Evolutionary conservation across 2,329 filamentous ascomycete genomes (phyloP).

Genomic region (Cytospora paraplurivora): DNA sequence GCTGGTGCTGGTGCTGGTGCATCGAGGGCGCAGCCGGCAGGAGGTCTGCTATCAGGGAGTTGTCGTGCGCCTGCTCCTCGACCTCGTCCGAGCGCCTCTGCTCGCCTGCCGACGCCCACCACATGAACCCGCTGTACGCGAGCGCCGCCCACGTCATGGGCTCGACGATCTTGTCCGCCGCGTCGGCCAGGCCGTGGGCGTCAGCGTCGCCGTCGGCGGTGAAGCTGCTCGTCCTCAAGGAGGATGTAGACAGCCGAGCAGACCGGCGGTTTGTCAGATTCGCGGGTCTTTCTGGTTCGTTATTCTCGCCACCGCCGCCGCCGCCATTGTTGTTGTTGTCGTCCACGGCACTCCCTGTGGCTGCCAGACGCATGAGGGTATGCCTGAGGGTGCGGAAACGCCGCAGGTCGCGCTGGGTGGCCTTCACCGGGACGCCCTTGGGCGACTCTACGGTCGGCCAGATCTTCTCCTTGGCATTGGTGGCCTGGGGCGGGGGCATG

Average conservation of each 20-base stretch:
- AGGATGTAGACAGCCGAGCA: conserved; percentile 24
- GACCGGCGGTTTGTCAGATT: conserved; percentile 16
- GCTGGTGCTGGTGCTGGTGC: conserved; percentile 16
- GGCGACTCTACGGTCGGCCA: conserved; percentile 78
- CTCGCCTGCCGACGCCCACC: conserved; percentile 86
- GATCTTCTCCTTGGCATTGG: conserved; percentile 58
- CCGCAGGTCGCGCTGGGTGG: conserved; percentile 86
- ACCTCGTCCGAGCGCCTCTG: conserved; percentile 62
- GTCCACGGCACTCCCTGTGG: conserved; percentile 29
- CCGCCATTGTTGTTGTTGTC: conserved; percentile 18
- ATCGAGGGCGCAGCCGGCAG: conserved; percentile 37
- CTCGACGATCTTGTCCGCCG: conserved; percentile 60
- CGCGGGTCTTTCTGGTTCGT: conserved; percentile 22
- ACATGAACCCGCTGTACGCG: conserved; percentile 82
- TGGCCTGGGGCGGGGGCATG: conserved; percentile 66
- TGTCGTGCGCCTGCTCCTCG: conserved; percentile 59
- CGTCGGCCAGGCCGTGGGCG: conserved; percentile 45
- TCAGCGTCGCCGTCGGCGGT: conserved; percentile 39
- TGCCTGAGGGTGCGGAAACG: conserved; percentile 71
- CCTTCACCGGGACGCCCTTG: conserved; percentile 68
- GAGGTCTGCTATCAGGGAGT: conserved; percentile 57
- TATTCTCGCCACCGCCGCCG: conserved; percentile 1
- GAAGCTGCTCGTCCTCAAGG: conserved; percentile 19
- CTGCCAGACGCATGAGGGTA: conserved; percentile 56
- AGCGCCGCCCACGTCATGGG: conserved; percentile 71